Evolutionary conservation across 805 yeast genomes (phyloP).

Genomic region (Pichia californica): DNA sequence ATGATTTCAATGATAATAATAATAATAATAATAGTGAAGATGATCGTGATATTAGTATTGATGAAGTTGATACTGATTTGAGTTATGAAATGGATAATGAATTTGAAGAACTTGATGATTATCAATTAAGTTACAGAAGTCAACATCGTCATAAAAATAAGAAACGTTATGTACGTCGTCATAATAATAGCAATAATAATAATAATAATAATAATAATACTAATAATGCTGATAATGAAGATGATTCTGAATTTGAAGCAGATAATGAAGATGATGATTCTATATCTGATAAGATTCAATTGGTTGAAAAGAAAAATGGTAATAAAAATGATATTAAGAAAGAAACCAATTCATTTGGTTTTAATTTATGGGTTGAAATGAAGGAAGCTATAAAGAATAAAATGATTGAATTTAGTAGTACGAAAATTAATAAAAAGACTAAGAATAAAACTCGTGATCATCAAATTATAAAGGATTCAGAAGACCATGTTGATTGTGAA

Average conservation of each 20-base stretch:
- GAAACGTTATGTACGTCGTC: background rate
- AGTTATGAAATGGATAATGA: background rate
- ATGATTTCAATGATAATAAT: background rate
- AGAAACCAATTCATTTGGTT: slow-evolving; percentile 19
- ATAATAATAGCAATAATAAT: background rate
- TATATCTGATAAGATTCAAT: background rate
- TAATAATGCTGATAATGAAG: background rate
- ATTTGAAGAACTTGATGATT: background rate
- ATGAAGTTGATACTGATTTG: background rate
- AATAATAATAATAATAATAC: too few relatives aligned
- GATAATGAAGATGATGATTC: slow-evolving; percentile 10
- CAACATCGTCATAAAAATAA: too few relatives aligned
- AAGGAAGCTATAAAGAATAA: slow-evolving; percentile 21
- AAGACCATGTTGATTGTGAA: too few relatives aligned
- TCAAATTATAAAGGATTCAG: background rate
- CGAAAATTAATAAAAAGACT: background rate
- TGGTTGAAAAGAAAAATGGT: slow-evolving; percentile 7
- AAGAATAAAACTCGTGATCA: background rate
- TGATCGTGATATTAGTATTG: background rate
- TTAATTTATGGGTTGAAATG: slow-evolving; percentile 27
- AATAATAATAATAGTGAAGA: background rate
- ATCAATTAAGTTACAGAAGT: background rate
- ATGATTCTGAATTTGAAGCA: slow-evolving; percentile 8
- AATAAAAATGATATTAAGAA: background rate
- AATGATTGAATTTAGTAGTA: slow-evolving; percentile 10